Base-by-base conservation (phyloP, 139 green algal species). In the Micractinium conductrix region DNA sequence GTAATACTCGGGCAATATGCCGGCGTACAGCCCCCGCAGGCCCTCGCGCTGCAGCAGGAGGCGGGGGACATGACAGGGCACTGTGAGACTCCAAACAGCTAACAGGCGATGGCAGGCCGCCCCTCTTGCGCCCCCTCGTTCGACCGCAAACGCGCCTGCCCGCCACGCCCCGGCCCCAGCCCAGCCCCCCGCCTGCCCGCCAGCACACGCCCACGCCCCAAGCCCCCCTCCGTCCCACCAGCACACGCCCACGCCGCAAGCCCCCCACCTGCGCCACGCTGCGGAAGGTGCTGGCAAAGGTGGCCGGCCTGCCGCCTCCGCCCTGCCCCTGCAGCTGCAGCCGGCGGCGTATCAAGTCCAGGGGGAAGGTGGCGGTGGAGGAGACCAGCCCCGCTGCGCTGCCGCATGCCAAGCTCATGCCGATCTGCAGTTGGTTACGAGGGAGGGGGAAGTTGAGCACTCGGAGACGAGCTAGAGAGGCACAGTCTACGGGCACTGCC, bases 1-100 rank as follows among this genome's bases (percentile, higher is more conserved):
- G 86, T 87, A 92, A 82, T 98, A 98, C 85, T 98, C 96, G 0
- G 96, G 91, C 1, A 97, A 45, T 63, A 98, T 96, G 78, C 96
- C 95, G 0, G 87, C 55, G 79, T 98, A 98, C 72, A 98, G 93
- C 30, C 93, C 96, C 1, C 48, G 26, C 48, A 93, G 50, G 9
- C 95, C 93, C 37, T 94, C 90, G 17, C 86, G 84, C 33, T 82
- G 75, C 75, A 71, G n/a, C 9, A 8, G 3, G 10, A 16, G 1
- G 63, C 8, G 10, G 30, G 63, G 14, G 63, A 6, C 4, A 4
- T 4, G 30, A 28, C 8, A 19, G 71, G 1, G 22, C 14, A 40
- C 26, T 24, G 1, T 33, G 26, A 3, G 22, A n/a, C n/a, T n/a
- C n/a, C n/a, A n/a, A n/a, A n/a, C n/a, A n/a, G n/a, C n/a, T n/a